Conservation (phyloP, 2,329 filamentous ascomycete species). For the Stachybotrys elegans region DNA sequence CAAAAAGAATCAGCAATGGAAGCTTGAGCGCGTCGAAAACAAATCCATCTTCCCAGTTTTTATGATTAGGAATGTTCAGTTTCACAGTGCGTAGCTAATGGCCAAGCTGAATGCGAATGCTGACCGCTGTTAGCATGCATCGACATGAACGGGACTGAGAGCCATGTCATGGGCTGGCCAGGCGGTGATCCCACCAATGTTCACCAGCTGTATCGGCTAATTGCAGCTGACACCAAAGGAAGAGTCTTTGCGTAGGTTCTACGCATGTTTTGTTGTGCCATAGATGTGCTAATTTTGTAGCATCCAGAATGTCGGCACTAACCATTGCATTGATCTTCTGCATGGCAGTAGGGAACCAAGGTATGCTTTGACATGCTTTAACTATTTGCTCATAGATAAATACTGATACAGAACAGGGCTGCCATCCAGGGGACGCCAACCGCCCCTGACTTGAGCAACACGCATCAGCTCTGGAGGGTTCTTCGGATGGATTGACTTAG, state of each 20-base stretch:
- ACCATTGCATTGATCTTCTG: background rate
- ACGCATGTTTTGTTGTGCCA: background rate
- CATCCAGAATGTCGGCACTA: conserved; percentile 1
- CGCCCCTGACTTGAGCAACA: background rate
- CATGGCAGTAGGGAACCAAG: background rate
- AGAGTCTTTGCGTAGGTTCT: conserved; percentile 1
- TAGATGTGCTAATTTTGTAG: background rate
- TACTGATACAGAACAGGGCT: background rate
- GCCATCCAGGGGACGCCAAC: background rate
- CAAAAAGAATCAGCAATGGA: conserved; percentile 1
- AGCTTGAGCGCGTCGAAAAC: conserved; percentile 1
- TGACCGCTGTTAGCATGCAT: too few species aligned
- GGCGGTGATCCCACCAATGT: background rate
- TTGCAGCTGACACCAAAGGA: conserved; percentile 2
- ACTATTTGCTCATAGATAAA: background rate
- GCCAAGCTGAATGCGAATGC: background rate
- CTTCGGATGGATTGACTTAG: conserved; percentile 1
- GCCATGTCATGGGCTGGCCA: background rate
- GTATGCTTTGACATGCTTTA: background rate
- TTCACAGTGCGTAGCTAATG: background rate
- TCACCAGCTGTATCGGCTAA: conserved; percentile 3
- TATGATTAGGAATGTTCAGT: conserved; percentile 2
- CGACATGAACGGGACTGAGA: background rate
- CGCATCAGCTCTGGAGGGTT: conserved; percentile 1
- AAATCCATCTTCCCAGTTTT: background rate